Base-by-base conservation (phyloP, 257 asterid species). In the Pogostemon cablin region DNA sequence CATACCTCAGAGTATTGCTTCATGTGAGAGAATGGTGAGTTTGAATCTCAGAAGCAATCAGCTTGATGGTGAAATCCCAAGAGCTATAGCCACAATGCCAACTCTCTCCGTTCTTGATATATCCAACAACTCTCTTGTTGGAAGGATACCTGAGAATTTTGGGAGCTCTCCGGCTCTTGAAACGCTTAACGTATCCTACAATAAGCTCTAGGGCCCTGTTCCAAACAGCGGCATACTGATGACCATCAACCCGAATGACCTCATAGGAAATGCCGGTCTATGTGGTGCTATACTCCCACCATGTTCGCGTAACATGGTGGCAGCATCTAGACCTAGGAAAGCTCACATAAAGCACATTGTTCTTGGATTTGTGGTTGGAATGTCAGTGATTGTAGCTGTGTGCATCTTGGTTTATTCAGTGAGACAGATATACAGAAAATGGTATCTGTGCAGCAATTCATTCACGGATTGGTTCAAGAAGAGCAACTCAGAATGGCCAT, bases 81-180 rank as follows among this genome's bases (percentile, higher is more conserved):
- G 32, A 12, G 74, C 83, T 7, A 63, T 90, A 35, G 93, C 95
- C 75, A 75, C 85, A 54, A 82, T 86, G 81, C 88, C 88, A 4
- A 86, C 86, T 32, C 71, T 90, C 10, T 80, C 96, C 4, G 8
- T 88, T 65, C 89, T 90, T 65, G 96, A 90, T 75, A 38, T 90
- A 42, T 86, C 96, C 3, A 77, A 79, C 84, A 90, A 90, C 74
- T 76, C 86, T 47, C 89, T 90, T 7, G 80, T 77, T 7, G 95
- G 97, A 68, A 66, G 64, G 17, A 88, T 90, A 59, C 97, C 97
- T 0, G 78, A 82, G 12, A 79, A 78, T 44, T 79, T 90, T 20
- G 96, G 95, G 40, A 85, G 75, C 78, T 86, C 90, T 0, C 95
- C 90, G 6, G 86, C 96, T 67, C 91, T 90, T 7, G 96, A 90